These are phyloP conservation scores for Thielaviopsis musarum DNA, from an alignment of 2,329 filamentous ascomycete genomes.

Conservation along the genomic window DNA sequence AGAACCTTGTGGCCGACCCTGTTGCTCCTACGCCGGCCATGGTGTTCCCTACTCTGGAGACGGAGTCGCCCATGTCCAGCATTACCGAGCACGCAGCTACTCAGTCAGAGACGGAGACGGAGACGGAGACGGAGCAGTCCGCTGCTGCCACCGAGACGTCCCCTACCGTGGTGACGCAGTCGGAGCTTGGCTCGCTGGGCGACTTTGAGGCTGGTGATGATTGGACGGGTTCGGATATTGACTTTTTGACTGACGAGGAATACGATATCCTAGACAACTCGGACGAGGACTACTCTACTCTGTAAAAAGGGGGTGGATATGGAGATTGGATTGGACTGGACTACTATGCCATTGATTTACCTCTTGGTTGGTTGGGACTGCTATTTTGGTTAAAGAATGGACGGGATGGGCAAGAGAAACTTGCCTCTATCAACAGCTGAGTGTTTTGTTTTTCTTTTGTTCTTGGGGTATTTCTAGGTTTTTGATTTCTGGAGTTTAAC, in stretches of 20 bases:
- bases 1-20: conserved; percentile 7
- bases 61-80: conserved; percentile 2
- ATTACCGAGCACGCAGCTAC: background rate
- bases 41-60: conserved; percentile 22
- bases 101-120: conserved; percentile 18
- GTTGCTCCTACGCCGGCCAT: conserved; percentile 33
- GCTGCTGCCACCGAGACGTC: background rate
- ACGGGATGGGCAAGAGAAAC: too few species aligned
- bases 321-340: too few species aligned
- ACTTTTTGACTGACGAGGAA: conserved; percentile 91
- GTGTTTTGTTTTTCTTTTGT: background rate
- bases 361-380: background rate
- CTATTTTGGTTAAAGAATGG: too few species aligned
- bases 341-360: background rate
- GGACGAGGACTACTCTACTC: conserved; percentile 63
- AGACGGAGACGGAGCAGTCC: conserved; percentile 24
- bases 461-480: background rate
- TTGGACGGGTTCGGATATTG: conserved; percentile 47
- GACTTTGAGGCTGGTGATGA: conserved; percentile 41
- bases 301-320: conserved; percentile 18
- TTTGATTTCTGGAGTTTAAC: background rate
- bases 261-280: conserved; percentile 94
- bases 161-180: conserved; percentile 16
- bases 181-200: conserved; percentile 21
- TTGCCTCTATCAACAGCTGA: background rate